phyloP scores from a whole-genome alignment of 2,329 filamentous ascomycete genomes.

The Fusarium verticillioides region DNA sequence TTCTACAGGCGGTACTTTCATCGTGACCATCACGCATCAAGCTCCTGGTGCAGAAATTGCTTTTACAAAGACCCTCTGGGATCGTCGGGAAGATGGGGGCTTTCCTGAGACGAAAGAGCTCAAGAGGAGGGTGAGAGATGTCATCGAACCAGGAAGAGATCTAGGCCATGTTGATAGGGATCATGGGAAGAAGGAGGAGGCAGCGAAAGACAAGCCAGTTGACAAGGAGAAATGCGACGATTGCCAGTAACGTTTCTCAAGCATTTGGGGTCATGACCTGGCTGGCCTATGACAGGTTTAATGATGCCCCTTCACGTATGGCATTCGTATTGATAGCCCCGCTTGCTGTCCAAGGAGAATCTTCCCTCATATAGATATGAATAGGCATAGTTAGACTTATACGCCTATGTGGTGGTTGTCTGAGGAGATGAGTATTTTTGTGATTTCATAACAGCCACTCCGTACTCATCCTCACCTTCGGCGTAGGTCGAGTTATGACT shows the following conservation, averaged over 20 bases:
- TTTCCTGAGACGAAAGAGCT: slow-evolving; percentile 96
- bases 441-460: not conserved
- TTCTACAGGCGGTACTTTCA: slow-evolving; percentile 84
- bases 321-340: not conserved
- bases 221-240: slow-evolving; percentile 43
- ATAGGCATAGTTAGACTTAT: not conserved
- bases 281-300: not conserved
- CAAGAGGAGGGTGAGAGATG: slow-evolving; percentile 84
- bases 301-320: not conserved
- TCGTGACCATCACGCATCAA: slow-evolving; percentile 68
- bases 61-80: slow-evolving; percentile 76
- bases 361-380: not conserved
- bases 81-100: slow-evolving; percentile 85
- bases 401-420: not conserved
- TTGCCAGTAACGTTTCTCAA: slow-evolving; percentile 34
- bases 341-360: not conserved
- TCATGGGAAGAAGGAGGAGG: slow-evolving; percentile 39
- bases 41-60: slow-evolving; percentile 46
- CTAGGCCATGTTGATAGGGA: slow-evolving; percentile 83
- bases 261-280: not conserved
- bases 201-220: not conserved
- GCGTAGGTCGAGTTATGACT: not conserved
- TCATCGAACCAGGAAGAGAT: slow-evolving; percentile 80
- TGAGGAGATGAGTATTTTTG: not conserved
- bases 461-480: not conserved